Evolutionary conservation across 805 yeast species (phyloP), one percentile per base, ranked within the genome.

Genomic region (Ogataea populi-albae): DNA sequence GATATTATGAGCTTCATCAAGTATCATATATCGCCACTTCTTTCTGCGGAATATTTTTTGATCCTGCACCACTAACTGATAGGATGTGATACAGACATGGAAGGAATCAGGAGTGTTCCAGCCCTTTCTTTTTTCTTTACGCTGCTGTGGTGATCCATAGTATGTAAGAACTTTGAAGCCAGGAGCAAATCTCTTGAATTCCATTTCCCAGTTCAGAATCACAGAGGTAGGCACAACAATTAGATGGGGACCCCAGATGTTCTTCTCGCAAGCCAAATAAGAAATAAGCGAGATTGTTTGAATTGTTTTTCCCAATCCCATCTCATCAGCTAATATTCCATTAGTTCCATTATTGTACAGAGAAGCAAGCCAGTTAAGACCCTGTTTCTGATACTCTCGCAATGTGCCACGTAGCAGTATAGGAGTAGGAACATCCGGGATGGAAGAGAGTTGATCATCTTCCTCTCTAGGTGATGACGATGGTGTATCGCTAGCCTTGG

Each of bases 181-280:
- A 0, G 99, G 99, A 1, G 97, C 97, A 68, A 93, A 93, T 51
- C 95, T 77, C 54, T 94, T 93, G 64, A 93, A 89, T 55, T 93
- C 99, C 97, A 94, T 91, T 59, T 93, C 99, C 99, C 99, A 93
- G 55, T 93, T 93, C 35, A 93, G 75, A 80, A 93, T 80, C 6
- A 93, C 99, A 11, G 96, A 86, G 0, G 99, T 93, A 4, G 99
- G 99, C 4, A 93, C 99, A 41, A 93, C 81, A 62, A 93, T 89
- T 36, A 93, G 66, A 66, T 93, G 99, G 0, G 98, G 99, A 0
- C 98, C 98, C 99, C 99, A 93, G 12, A 82, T 76, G 40, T 86
- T 84, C 53, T 89, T 89, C 50, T 83, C 95, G 51, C 96, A 87
- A 0, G 99, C 98, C 34, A 93, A 66, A 57, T 89, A 89, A 0